Conservation (phyloP, 1,284 basidiomycete species). For the Pseudozyma pruni region DNA sequence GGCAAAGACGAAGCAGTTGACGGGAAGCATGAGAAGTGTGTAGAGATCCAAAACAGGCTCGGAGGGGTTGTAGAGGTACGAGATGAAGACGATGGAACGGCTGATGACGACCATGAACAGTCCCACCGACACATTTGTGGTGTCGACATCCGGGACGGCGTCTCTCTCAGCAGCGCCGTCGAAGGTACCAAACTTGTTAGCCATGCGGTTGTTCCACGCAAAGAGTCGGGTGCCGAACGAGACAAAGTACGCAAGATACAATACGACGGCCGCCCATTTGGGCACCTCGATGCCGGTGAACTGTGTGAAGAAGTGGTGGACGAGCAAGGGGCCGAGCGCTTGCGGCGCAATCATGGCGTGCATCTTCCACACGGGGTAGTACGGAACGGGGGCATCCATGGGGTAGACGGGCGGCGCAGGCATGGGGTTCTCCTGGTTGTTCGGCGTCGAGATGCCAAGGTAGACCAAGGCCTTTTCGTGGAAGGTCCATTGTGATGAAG, state of each 20-base stretch:
- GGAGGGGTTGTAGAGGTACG: conserved; percentile 32
- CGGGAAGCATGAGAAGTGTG: conserved; percentile 27
- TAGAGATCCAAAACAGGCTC: conserved; percentile 15
- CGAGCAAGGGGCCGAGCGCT: conserved; percentile 34
- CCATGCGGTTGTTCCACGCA: conserved; percentile 27
- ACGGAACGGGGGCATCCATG: conserved; percentile 35
- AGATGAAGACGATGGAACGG: conserved; percentile 26
- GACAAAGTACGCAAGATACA: conserved; percentile 33
- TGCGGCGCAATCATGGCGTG: conserved; percentile 29
- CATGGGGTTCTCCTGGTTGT: too few species aligned
- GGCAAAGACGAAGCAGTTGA: conserved; percentile 43
- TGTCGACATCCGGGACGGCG: conserved; percentile 51
- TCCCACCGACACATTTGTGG: conserved; percentile 19
- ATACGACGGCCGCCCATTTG: conserved; percentile 10
- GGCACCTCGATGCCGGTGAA: conserved; percentile 35
- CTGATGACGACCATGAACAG: conserved; percentile 37
- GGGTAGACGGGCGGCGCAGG: conserved; percentile 22
- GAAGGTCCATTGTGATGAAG: too few species aligned
- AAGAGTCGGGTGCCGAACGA: conserved; percentile 16
- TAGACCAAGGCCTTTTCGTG: too few species aligned
- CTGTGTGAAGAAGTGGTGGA: conserved; percentile 25
- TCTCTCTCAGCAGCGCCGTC: conserved; percentile 47
- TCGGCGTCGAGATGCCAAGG: too few species aligned
- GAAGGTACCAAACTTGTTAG: conserved; percentile 54
- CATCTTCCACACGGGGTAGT: conserved; percentile 44